Evolutionary conservation across 495 filamentous ascomycete genomes (phyloP).

Genomic region (Letharia columbiana): DNA sequence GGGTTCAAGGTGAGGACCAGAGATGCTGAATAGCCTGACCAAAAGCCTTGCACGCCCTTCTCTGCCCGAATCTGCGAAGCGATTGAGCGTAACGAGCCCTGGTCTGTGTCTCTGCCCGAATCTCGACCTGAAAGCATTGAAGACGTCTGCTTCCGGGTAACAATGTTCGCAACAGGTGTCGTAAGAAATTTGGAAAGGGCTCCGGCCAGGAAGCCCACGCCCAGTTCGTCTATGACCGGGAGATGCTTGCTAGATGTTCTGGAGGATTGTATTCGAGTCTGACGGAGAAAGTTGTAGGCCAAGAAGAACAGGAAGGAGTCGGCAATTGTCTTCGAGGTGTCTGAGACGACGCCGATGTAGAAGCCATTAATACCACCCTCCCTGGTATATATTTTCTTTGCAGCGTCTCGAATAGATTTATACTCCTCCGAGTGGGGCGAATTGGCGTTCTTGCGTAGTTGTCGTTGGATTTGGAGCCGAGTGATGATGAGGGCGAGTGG

Average conservation of each 20-base stretch:
- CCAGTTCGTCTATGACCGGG: conserved; percentile 62
- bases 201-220: conserved; percentile 68
- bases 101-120: conserved; percentile 11
- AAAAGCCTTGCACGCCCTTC: conserved; percentile 70
- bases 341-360: conserved; percentile 65
- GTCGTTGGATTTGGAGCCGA: conserved; percentile 72
- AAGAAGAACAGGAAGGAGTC: conserved; percentile 82
- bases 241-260: conserved; percentile 43
- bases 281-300: conserved; percentile 65
- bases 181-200: conserved; percentile 71
- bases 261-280: conserved; percentile 45
- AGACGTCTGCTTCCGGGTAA: conserved; percentile 70
- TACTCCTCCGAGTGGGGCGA: conserved; percentile 43
- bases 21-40: conserved; percentile 82
- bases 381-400: conserved; percentile 58
- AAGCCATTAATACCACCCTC: conserved; percentile 64
- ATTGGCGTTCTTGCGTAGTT: conserved; percentile 39
- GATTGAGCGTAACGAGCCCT: conserved; percentile 47
- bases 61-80: conserved; percentile 55
- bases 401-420: conserved; percentile 55
- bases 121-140: conserved; percentile 34
- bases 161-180: conserved; percentile 74
- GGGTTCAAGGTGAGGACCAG: conserved; percentile 80
- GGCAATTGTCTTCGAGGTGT: conserved; percentile 62
- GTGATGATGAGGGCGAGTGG: conserved; percentile 82